Evolutionary conservation across 495 filamentous ascomycete species (phyloP).

Genomic region (Hypoxylon intermedium): DNA sequence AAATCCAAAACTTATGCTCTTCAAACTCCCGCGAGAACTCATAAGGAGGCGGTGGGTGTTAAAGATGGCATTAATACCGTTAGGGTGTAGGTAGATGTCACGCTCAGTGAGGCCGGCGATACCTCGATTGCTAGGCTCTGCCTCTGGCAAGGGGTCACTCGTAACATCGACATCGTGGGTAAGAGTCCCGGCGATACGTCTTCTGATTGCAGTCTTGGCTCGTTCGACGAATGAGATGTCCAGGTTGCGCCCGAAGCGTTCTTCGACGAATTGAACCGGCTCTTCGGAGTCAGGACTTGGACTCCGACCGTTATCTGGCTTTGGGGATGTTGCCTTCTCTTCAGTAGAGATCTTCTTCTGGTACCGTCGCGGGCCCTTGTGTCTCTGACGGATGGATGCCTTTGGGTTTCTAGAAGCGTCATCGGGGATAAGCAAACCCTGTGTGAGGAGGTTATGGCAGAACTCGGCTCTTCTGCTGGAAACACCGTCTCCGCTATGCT

Average conservation of each 20-base stretch:
- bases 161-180: conserved; percentile 72
- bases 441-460: conserved; percentile 74
- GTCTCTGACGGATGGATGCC: conserved; percentile 14
- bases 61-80: conserved; percentile 95
- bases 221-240: conserved; percentile 75
- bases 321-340: no score
- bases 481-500: conserved; percentile 90
- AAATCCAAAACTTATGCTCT: conserved; percentile 82
- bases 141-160: conserved; percentile 42
- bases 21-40: conserved; percentile 62
- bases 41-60: conserved; percentile 78
- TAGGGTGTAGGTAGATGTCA: conserved; percentile 89
- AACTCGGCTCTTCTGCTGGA: conserved; percentile 94
- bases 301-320: no score
- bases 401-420: no score
- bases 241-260: conserved; percentile 94
- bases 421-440: conserved; percentile 70
- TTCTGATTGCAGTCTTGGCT: conserved; percentile 84
- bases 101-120: conserved; percentile 79
- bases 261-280: conserved; percentile 89
- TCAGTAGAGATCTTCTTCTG: no score
- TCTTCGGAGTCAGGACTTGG: no score
- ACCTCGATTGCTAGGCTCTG: conserved; percentile 59
- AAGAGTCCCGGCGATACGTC: conserved; percentile 89
- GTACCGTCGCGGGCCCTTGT: no score